Evolutionary conservation across 306 rosid genomes (phyloP).

Genomic region (Dalbergia cochinchinensis): DNA sequence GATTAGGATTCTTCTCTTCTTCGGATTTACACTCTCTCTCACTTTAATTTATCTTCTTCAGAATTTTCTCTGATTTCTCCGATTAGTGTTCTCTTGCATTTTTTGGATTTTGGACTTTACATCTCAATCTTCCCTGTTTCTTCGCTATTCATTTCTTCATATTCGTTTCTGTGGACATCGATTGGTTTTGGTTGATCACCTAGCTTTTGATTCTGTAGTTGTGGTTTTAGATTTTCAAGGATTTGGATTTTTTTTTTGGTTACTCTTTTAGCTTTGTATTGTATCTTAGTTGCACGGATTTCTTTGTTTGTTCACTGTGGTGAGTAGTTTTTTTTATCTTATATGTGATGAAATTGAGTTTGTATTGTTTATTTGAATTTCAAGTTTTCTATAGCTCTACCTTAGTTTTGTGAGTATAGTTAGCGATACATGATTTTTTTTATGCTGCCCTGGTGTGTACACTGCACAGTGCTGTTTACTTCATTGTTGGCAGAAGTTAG

Average conservation of each 20-base stretch:
- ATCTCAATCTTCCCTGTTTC: too few relatives aligned
- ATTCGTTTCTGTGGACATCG: slow-evolving; percentile 36
- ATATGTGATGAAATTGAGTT: slow-evolving; percentile 27
- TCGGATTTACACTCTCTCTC: too few relatives aligned
- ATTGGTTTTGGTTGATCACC: slow-evolving; percentile 14
- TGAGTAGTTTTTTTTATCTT: neutral
- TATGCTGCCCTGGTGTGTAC: slow-evolving; percentile 4
- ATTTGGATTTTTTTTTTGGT: slow-evolving; percentile 13
- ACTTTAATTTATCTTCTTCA: too few relatives aligned
- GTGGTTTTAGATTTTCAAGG: neutral
- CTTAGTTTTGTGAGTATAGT: slow-evolving; percentile 10
- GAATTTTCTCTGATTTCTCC: too few relatives aligned
- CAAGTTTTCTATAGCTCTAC: neutral
- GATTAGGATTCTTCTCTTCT: too few relatives aligned
- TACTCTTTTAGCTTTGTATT: slow-evolving; percentile 24
- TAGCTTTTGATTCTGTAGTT: slow-evolving; percentile 32
- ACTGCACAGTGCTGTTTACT: slow-evolving; percentile 2
- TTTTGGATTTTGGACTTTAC: too few relatives aligned
- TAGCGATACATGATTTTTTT: slow-evolving; percentile 6
- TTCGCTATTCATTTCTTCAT: too few relatives aligned
- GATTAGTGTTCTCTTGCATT: too few relatives aligned
- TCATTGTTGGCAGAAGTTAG: neutral
- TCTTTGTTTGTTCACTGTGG: neutral
- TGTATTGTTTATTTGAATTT: slow-evolving; percentile 17
- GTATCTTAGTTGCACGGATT: neutral